These are phyloP conservation scores for Oryza glaberrima DNA, from an alignment of 176 grass and related monocot genomes.

Conservation along the genomic window DNA sequence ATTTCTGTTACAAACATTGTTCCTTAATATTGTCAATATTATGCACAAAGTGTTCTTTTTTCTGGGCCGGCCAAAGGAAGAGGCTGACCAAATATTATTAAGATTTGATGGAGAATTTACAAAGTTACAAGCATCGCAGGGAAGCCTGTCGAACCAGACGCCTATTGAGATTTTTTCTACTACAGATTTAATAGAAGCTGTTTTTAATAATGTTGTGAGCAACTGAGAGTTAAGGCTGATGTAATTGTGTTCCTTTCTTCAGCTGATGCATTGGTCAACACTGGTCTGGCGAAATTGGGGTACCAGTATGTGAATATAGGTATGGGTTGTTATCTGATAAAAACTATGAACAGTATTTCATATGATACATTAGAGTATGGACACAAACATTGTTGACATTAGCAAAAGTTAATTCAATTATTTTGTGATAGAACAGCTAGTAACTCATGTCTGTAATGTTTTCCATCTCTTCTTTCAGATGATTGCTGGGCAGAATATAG, in stretches of 20 bases:
- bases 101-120: too few relatives aligned
- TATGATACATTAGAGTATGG: not conserved
- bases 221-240: not conserved
- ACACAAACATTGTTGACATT: not conserved
- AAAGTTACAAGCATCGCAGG: too few relatives aligned
- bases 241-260: slow-evolving; percentile 30
- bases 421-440: not conserved
- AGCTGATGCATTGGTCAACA: slow-evolving; percentile 90
- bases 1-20: not conserved
- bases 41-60: too few relatives aligned
- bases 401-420: not conserved
- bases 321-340: slow-evolving; percentile 10
- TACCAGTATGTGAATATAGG: slow-evolving; percentile 94
- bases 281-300: slow-evolving; percentile 76
- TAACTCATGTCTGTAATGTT: slow-evolving; percentile 2
- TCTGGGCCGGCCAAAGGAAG: too few relatives aligned
- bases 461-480: slow-evolving; percentile 63
- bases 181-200: not conserved
- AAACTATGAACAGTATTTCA: not conserved
- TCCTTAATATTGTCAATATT: not conserved
- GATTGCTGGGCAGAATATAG: slow-evolving; percentile 90
- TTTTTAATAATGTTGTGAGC: not conserved
- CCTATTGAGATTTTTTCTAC: too few relatives aligned
- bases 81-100: too few relatives aligned
- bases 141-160: too few relatives aligned